These are phyloP conservation scores for Microdochium trichocladiopsis DNA, from an alignment of 2,329 filamentous ascomycete genomes.

Conservation along the genomic window DNA sequence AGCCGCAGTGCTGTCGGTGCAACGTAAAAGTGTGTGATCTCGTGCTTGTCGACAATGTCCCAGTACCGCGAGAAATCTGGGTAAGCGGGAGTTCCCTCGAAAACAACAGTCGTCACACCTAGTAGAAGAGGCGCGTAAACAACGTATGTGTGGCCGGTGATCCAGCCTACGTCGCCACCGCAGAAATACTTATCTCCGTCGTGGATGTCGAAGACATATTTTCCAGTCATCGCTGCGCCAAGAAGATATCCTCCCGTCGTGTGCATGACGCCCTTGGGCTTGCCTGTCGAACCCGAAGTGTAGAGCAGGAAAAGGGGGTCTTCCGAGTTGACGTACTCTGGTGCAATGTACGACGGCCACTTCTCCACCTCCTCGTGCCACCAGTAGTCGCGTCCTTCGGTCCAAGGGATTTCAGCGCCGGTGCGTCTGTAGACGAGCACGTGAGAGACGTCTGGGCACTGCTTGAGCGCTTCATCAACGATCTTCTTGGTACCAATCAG, in stretches of 20 bases:
- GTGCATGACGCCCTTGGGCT: constrained; percentile 99
- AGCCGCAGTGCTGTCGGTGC: constrained; percentile 89
- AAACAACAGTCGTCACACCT: constrained; percentile 91
- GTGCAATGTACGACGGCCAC: constrained; percentile 87
- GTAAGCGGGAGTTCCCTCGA: constrained; percentile 95
- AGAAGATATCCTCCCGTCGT: constrained; percentile 93
- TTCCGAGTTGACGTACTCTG: constrained; percentile 84
- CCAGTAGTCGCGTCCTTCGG: constrained; percentile 83
- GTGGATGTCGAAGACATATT: constrained; percentile 98
- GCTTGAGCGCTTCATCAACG: constrained; percentile 93
- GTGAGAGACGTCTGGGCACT: constrained; percentile 81
- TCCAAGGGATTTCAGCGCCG: constrained; percentile 87
- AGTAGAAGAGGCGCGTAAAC: constrained; percentile 92
- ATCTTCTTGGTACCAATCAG: constrained; percentile 98
- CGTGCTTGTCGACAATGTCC: constrained; percentile 94
- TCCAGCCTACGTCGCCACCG: constrained; percentile 97
- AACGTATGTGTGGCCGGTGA: constrained; percentile 97
- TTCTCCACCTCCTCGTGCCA: constrained; percentile 99
- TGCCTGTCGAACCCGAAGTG: constrained; percentile 95
- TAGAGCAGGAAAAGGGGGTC: constrained; percentile 97
- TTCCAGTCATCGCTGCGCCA: constrained; percentile 87
- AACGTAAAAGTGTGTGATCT: constrained; percentile 96
- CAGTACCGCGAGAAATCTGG: constrained; percentile 98
- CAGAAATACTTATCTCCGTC: constrained; percentile 93
- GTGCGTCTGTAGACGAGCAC: constrained; percentile 94